Conservation (phyloP, 345 rosid species). For the Gynandropsis gynandra region DNA sequence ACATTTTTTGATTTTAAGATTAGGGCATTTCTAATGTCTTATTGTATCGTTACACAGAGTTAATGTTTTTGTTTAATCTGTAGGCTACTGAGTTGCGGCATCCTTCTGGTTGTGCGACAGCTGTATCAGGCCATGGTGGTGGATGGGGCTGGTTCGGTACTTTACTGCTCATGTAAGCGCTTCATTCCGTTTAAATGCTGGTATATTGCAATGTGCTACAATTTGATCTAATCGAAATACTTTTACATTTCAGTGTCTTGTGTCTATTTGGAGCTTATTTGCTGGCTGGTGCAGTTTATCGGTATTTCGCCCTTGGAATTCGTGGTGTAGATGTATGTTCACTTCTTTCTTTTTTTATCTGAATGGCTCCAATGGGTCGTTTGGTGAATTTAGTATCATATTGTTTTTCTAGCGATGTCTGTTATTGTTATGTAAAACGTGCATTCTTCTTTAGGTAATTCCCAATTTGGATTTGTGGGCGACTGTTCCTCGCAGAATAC, state of each 20-base stretch:
- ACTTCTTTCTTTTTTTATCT: slow-evolving; percentile 1
- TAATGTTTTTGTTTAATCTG: slow-evolving; percentile 11
- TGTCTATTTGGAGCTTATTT: slow-evolving; percentile 79
- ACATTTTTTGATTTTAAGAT: background rate
- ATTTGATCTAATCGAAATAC: slow-evolving; percentile 18
- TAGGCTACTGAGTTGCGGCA: slow-evolving; percentile 67
- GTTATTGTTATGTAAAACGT: background rate
- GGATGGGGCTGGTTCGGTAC: slow-evolving; percentile 87
- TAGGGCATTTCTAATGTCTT: slow-evolving; percentile 1
- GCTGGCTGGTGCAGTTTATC: slow-evolving; percentile 62
- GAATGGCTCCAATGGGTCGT: background rate
- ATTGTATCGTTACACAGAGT: background rate
- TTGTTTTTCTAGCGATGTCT: no score
- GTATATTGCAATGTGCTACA: background rate
- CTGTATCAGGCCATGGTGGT: slow-evolving; percentile 41
- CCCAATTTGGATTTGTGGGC: slow-evolving; percentile 83
- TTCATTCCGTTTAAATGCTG: slow-evolving; percentile 1
- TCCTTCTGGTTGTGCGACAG: slow-evolving; percentile 82
- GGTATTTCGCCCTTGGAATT: slow-evolving; percentile 58
- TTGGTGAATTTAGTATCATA: background rate
- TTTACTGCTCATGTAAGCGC: slow-evolving; percentile 50
- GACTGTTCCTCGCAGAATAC: slow-evolving; percentile 61
- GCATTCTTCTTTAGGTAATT: slow-evolving; percentile 43
- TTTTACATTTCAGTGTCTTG: slow-evolving; percentile 38
- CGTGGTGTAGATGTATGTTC: slow-evolving; percentile 64